Conservation (phyloP, 1,284 basidiomycete species). For the Ustilago vetiveriae region DNA sequence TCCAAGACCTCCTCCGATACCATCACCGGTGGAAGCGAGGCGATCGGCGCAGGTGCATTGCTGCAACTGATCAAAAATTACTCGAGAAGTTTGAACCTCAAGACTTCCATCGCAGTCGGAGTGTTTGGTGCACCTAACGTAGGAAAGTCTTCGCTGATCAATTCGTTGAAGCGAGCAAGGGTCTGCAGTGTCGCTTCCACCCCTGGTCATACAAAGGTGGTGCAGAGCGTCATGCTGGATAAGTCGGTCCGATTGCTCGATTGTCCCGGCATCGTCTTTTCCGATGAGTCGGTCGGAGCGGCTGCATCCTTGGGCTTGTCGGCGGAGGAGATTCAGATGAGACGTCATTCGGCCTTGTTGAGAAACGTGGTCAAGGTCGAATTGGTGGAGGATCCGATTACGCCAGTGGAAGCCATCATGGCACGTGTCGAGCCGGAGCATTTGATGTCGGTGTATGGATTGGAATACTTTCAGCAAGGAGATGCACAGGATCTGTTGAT, state of each 20-base stretch:
- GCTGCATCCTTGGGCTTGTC: slow-evolving; percentile 71
- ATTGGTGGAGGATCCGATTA: slow-evolving; percentile 87
- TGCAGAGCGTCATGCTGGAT: slow-evolving; percentile 93
- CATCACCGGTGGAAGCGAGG: slow-evolving; percentile 66
- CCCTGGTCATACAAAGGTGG: slow-evolving; percentile 90
- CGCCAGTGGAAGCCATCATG: slow-evolving; percentile 69
- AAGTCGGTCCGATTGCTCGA: slow-evolving; percentile 91
- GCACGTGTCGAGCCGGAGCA: slow-evolving; percentile 50
- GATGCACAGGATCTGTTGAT: slow-evolving; percentile 84
- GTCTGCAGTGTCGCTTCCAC: slow-evolving; percentile 90
- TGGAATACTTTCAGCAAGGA: slow-evolving; percentile 68
- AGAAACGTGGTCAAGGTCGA: slow-evolving; percentile 93
- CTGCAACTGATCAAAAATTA: slow-evolving; percentile 91
- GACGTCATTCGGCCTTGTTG: slow-evolving; percentile 68
- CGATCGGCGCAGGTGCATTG: slow-evolving; percentile 72
- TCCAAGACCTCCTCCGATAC: neutral
- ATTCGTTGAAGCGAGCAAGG: slow-evolving; percentile 80
- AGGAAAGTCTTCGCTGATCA: slow-evolving; percentile 94
- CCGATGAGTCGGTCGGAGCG: slow-evolving; percentile 59
- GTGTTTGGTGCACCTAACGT: slow-evolving; percentile 98
- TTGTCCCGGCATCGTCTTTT: slow-evolving; percentile 87
- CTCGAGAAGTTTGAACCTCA: slow-evolving; percentile 69
- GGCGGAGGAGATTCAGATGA: slow-evolving; percentile 67
- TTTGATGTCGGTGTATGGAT: slow-evolving; percentile 53
- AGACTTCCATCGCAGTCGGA: slow-evolving; percentile 76